Evolutionary conservation across 495 filamentous ascomycete species (phyloP).

Genomic region (Xylaria grammica): DNA sequence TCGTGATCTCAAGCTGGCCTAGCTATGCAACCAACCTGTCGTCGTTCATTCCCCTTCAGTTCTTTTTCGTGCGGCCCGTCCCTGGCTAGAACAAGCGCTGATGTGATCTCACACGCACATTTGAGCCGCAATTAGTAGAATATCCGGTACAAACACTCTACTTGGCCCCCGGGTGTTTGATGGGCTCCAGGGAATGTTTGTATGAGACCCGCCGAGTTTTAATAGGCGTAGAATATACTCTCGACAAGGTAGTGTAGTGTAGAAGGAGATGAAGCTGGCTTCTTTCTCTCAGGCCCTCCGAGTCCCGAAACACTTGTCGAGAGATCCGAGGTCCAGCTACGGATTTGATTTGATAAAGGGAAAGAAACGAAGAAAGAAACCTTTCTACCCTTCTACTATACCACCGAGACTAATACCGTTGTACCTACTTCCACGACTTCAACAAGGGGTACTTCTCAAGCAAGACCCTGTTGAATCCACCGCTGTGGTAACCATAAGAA

Average conservation of each 20-base stretch:
- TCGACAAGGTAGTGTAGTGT: conserved; percentile 1
- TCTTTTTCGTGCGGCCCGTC: background rate
- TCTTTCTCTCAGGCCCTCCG: conserved; percentile 12
- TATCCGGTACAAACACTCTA: background rate
- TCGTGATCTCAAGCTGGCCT: background rate
- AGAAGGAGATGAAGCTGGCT: background rate
- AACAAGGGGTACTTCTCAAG: conserved; percentile 10
- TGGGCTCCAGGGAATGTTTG: background rate
- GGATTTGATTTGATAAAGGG: conserved; percentile 1
- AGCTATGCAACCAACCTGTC: background rate
- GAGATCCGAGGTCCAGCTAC: background rate
- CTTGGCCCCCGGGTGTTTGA: conserved; percentile 5
- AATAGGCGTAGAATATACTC: background rate
- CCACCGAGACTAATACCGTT: background rate
- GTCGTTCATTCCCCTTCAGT: background rate
- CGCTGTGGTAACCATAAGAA: conserved; percentile 17
- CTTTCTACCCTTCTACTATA: background rate
- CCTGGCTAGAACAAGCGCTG: background rate
- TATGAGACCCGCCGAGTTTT: background rate
- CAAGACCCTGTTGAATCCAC: conserved; percentile 21
- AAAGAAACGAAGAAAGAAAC: conserved; percentile 18
- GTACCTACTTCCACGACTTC: background rate
- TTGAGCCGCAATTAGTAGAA: background rate
- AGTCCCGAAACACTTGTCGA: background rate
- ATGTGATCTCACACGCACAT: conserved; percentile 4